A percentile compares a stretch with the other conserved stretches of the same genome.
Conservation (phyloP, 495 filamentous ascomycete genomes). For the Hypoxylon crocopeplum region DNA sequence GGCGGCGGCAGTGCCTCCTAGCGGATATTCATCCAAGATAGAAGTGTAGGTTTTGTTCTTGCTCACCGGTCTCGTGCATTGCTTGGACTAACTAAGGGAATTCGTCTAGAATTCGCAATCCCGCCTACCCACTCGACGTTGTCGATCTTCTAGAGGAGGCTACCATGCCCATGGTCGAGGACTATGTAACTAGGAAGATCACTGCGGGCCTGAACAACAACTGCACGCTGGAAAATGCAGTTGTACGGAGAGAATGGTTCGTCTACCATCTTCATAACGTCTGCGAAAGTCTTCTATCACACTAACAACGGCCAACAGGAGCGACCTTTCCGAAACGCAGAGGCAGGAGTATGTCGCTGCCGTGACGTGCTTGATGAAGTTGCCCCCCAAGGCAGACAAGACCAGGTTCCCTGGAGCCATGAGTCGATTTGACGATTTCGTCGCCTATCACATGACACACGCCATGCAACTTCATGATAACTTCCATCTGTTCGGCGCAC, state of each 20-base stretch:
- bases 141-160: constrained; percentile 48
- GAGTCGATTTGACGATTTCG: constrained; percentile 62
- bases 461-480: constrained; percentile 60
- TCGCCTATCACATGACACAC: constrained; percentile 54
- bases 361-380: constrained; percentile 53
- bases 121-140: constrained; percentile 46
- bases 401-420: constrained; percentile 56
- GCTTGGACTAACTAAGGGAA: background rate
- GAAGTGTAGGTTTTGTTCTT: constrained; percentile 37
- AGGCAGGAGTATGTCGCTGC: constrained; percentile 56
- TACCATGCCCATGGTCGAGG: constrained; percentile 49
- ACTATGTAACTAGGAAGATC: constrained; percentile 44
- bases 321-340: constrained; percentile 42
- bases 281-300: background rate
- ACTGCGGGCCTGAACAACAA: constrained; percentile 47
- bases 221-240: constrained; percentile 57
- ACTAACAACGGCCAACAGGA: constrained; percentile 44
- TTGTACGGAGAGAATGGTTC: constrained; percentile 59
- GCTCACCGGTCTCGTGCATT: background rate
- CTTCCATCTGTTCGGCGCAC: constrained; percentile 69
- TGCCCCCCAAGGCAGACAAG: constrained; percentile 49
- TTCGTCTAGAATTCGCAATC: constrained; percentile 39
- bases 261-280: background rate
- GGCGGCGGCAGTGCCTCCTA: constrained; percentile 21
- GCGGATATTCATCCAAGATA: constrained; percentile 42